phyloP scores from a whole-genome alignment of 2,329 filamentous ascomycete genomes.

The Neophaeococcomyces aloes region DNA sequence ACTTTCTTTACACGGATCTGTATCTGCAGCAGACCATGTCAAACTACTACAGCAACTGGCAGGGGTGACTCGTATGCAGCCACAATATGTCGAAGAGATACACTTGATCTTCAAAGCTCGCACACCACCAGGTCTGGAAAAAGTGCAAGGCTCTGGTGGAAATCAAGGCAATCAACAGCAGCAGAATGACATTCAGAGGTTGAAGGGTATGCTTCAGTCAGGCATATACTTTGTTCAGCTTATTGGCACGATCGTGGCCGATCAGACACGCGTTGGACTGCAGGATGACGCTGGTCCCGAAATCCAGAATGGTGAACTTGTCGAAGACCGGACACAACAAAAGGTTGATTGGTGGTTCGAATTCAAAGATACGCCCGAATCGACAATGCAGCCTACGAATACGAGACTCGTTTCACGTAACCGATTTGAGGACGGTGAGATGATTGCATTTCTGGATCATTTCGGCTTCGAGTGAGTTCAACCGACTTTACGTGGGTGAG shows the following conservation, averaged over 20 bases:
- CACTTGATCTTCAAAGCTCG: constrained; percentile 49
- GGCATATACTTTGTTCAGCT: constrained; percentile 46
- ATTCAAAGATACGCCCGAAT: constrained; percentile 41
- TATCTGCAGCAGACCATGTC: constrained; percentile 46
- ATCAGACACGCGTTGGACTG: neutral
- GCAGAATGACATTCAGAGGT: constrained; percentile 33
- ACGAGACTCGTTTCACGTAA: constrained; percentile 42
- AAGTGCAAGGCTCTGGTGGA: constrained; percentile 28
- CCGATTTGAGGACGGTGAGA: constrained; percentile 39
- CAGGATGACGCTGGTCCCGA: constrained; percentile 10
- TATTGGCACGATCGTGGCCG: constrained; percentile 31
- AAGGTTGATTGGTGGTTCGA: constrained; percentile 32
- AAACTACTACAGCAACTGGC: constrained; percentile 52
- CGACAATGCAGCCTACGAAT: constrained; percentile 43
- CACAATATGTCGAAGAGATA: constrained; percentile 43
- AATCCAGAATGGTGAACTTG: constrained; percentile 7
- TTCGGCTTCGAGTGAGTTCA: constrained; percentile 43
- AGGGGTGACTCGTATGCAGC: constrained; percentile 52
- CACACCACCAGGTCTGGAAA: constrained; percentile 35
- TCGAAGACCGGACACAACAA: neutral
- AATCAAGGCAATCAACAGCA: constrained; percentile 33
- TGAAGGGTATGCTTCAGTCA: constrained; percentile 39
- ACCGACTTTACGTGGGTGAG: neutral
- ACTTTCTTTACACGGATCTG: constrained; percentile 50
- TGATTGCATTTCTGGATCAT: constrained; percentile 40